Evolutionary conservation across 345 rosid genomes (phyloP).

Genomic region (Reutealis trisperma): DNA sequence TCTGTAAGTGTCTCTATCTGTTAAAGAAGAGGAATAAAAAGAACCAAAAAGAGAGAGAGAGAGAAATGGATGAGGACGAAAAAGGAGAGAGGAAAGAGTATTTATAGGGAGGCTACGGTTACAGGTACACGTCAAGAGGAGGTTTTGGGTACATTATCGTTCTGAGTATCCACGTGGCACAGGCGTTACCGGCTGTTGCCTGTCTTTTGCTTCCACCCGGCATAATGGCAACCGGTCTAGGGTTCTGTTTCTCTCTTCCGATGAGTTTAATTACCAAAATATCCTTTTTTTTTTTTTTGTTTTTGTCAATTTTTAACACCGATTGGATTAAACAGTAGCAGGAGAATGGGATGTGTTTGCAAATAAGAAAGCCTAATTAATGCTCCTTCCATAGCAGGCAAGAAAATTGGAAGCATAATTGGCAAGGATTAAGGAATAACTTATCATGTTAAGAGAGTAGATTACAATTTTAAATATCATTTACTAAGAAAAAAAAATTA

Average conservation of each 20-base stretch:
- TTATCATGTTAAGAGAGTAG: too few relatives aligned
- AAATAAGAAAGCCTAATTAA: neutral
- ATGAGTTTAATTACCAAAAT: slow-evolving; percentile 6
- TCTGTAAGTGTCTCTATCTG: slow-evolving; percentile 31
- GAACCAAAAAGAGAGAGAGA: slow-evolving; percentile 3
- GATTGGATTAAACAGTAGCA: neutral
- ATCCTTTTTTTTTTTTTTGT: neutral
- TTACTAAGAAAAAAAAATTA: too few relatives aligned
- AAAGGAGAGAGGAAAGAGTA: neutral
- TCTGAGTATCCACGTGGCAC: slow-evolving; percentile 41
- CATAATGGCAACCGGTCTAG: slow-evolving; percentile 1
- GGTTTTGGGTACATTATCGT: slow-evolving; percentile 14
- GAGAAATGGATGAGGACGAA: slow-evolving; percentile 41
- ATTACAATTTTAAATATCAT: too few relatives aligned
- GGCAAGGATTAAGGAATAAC: too few relatives aligned
- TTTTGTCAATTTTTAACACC: too few relatives aligned
- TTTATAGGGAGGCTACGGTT: slow-evolving; percentile 60
- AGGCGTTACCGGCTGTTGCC: slow-evolving; percentile 15
- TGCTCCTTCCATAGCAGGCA: neutral
- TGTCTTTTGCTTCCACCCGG: slow-evolving; percentile 24
- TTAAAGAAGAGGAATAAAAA: neutral
- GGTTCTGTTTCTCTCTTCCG: neutral
- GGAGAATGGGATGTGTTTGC: neutral
- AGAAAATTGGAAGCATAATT: neutral
- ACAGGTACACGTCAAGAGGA: slow-evolving; percentile 47